phyloP scores from a whole-genome alignment of 306 rosid species.

The Dryas octopetala region DNA sequence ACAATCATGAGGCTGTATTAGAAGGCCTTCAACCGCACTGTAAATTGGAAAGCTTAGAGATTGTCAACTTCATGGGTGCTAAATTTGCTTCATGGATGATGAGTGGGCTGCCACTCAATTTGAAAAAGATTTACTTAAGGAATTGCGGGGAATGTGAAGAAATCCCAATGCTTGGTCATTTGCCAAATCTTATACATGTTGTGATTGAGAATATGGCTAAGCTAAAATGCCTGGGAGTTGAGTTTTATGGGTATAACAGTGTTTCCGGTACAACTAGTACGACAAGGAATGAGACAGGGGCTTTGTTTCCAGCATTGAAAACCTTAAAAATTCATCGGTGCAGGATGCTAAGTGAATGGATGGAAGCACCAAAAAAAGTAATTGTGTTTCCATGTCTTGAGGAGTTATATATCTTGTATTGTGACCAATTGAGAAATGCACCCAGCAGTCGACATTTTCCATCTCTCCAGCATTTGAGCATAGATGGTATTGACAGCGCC shows the following conservation, averaged over 20 bases:
- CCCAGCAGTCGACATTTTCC: neutral
- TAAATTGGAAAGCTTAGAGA: neutral
- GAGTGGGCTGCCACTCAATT: neutral
- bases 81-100: neutral
- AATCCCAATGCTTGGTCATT: no score
- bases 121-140: neutral
- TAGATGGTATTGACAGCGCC: neutral
- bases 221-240: no score
- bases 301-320: no score
- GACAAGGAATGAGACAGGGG: no score
- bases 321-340: no score
- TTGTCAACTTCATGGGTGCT: neutral
- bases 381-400: neutral
- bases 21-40: neutral
- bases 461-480: neutral
- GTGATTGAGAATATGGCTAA: no score
- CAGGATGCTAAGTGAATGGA: no score
- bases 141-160: no score
- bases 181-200: no score
- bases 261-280: no score
- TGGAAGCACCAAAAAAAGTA: no score
- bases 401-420: rapidly evolving
- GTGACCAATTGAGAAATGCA: neutral
- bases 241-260: no score
- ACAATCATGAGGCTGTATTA: neutral